Base-by-base conservation (phyloP, 1,139 yeast species). In the Yamadazyma sp. region DNA sequence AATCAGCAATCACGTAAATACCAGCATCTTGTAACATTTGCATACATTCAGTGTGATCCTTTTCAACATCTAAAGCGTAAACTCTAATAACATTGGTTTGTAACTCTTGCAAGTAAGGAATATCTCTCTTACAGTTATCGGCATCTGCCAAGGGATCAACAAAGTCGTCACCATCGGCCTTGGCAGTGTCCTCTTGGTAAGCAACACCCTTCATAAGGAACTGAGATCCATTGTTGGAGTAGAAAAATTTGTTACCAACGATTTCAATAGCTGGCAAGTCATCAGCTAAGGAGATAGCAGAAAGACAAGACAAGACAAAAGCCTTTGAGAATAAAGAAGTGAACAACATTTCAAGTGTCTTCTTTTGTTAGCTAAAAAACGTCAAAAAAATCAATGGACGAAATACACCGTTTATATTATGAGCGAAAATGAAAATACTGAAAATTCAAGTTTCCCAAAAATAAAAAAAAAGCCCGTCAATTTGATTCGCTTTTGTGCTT, bases 1-100 rank as follows among this genome's bases (percentile, higher is more conserved):
- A 94, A 60, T 90, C 97, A 37, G 94, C 78, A 42, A 90, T 65
- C 20, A 89, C 78, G 54, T 89, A 89, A 50, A 90, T 88, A 39
- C 97, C 96, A 7, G 95, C 96, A 40, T 86, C 82, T 51, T 85
- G 82, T 53, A 88, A 78, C 47, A 85, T 75, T 30, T 87, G 71
- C 95, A 90, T 87, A 70, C 97, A 90, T 51, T 78, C 83, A 54
- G 85, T 89, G 59, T 89, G 97, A 62, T 88, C 80, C 41, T 80
- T 54, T 43, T 76, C 78, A n/a, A 92, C 87, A 61, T 86, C 82
- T 15, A 50, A 46, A 9, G 94, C 84, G 62, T 87, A 87, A 14
- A 79, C 80, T 56, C 85, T 70, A 44, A 86, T 72, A 20, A 85
- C 80, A 64, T 90, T 89, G 53, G 89, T 76, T 25, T 90, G 87